A percentile compares a stretch with the other conserved stretches of the same genome.
Conservation (phyloP, 345 rosid species). For the Gossypium rotundifolium region DNA sequence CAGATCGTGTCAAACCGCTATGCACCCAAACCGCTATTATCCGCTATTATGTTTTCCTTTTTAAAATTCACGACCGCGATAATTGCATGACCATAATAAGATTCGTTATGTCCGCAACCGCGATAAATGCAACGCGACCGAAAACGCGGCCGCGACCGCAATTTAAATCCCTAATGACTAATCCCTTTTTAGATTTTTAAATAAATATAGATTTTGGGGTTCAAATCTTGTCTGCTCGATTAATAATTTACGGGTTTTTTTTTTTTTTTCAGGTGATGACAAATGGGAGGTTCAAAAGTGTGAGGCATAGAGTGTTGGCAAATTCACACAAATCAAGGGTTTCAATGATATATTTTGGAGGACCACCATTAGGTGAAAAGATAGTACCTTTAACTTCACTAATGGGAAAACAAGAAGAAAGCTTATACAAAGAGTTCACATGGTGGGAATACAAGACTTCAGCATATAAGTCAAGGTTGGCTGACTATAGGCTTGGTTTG, state of each 20-base stretch:
- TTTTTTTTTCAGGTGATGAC: background rate
- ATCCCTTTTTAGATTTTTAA: background rate
- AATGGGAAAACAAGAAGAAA: background rate
- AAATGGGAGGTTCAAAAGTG: background rate
- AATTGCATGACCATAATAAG: no score
- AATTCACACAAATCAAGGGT: background rate
- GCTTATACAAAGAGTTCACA: background rate
- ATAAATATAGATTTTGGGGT: background rate
- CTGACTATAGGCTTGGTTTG: background rate
- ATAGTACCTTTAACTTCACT: background rate
- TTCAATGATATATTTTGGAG: slow-evolving; percentile 4
- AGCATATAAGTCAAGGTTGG: background rate
- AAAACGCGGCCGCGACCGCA: no score
- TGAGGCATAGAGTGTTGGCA: background rate
- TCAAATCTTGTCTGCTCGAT: no score
- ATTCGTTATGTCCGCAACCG: no score
- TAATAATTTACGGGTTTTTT: no score
- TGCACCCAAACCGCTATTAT: no score
- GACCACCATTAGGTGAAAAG: background rate
- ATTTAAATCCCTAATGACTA: no score
- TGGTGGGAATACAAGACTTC: slow-evolving; percentile 3
- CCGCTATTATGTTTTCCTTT: no score
- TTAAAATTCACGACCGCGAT: no score
- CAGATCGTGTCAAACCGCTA: no score
- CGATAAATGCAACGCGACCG: no score